Conservation (phyloP, 768 basidiomycete genomes). For the Agrocybe chaxingu region DNA sequence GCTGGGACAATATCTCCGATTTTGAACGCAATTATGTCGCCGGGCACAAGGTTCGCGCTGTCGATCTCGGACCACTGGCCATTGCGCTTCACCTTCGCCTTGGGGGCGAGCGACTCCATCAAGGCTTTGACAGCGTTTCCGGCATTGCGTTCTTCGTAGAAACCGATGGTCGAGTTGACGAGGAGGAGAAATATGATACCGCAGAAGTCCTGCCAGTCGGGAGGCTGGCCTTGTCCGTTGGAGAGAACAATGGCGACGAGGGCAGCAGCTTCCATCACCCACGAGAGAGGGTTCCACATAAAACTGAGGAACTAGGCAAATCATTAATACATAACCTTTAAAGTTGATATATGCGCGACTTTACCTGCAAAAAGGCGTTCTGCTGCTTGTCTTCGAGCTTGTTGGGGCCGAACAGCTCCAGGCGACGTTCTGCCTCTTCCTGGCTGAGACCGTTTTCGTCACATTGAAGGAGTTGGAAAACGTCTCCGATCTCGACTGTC, state of each 20-base stretch:
- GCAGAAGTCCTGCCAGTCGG: slow-evolving; percentile 98
- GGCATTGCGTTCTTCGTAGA: slow-evolving; percentile 96
- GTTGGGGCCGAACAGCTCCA: slow-evolving; percentile 94
- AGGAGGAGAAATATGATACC: slow-evolving; percentile 91
- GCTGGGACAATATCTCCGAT: slow-evolving; percentile 98
- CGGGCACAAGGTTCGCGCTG: slow-evolving; percentile 85
- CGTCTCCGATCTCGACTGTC: slow-evolving; percentile 93
- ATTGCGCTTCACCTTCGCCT: slow-evolving; percentile 89
- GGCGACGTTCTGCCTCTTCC: slow-evolving; percentile 80
- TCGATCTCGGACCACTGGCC: slow-evolving; percentile 90
- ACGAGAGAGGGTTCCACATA: slow-evolving; percentile 99
- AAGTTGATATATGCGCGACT: not conserved
- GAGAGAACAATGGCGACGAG: slow-evolving; percentile 94
- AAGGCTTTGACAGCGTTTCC: slow-evolving; percentile 99
- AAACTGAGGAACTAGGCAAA: slow-evolving; percentile 76
- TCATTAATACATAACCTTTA: not conserved
- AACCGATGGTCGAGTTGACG: slow-evolving; percentile 96
- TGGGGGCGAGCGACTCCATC: slow-evolving; percentile 99
- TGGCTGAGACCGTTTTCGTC: slow-evolving; percentile 72
- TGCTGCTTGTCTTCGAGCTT: slow-evolving; percentile 89
- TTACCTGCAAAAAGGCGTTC: slow-evolving; percentile 84
- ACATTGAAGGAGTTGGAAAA: slow-evolving; percentile 93
- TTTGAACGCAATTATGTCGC: slow-evolving; percentile 97
- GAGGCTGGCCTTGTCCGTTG: slow-evolving; percentile 81
- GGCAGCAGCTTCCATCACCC: slow-evolving; percentile 99